Evolutionary conservation across 768 basidiomycete genomes (phyloP).

Genomic region (Tylopilus vinaceipallidus): DNA sequence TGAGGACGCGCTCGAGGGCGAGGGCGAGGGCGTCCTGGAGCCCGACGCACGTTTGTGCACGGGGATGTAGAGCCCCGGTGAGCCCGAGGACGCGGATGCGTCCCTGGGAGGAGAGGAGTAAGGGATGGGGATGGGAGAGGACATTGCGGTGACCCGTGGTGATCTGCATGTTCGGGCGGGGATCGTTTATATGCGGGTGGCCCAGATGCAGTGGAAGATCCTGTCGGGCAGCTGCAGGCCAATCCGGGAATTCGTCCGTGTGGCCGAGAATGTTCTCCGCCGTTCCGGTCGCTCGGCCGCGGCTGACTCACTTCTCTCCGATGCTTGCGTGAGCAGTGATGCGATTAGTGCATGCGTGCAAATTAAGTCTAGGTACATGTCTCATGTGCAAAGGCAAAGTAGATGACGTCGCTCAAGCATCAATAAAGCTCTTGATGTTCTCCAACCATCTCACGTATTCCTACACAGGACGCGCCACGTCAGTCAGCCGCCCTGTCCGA

Average conservation of each 20-base stretch:
- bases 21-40: constrained; percentile 15
- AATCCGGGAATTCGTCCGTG: neutral
- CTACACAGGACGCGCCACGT: constrained; percentile 36
- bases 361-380: neutral
- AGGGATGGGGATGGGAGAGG: constrained; percentile 22
- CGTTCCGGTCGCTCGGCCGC: constrained; percentile 3
- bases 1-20: constrained; percentile 7
- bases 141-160: constrained; percentile 24
- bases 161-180: neutral
- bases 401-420: too few species aligned
- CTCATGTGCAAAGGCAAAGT: too few species aligned
- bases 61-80: constrained; percentile 36
- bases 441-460: constrained; percentile 91
- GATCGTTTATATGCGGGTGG: constrained; percentile 2
- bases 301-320: neutral
- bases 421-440: constrained; percentile 80
- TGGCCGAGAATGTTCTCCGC: constrained; percentile 19
- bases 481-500: constrained; percentile 6
- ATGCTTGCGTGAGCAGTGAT: constrained; percentile 22
- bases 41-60: constrained; percentile 36
- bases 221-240: neutral
- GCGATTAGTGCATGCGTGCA: constrained; percentile 10
- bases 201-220: neutral
- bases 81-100: neutral
- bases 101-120: neutral